Evolutionary conservation across 352 stramenopile species (phyloP).

Genomic region (Peronospora destructor): DNA sequence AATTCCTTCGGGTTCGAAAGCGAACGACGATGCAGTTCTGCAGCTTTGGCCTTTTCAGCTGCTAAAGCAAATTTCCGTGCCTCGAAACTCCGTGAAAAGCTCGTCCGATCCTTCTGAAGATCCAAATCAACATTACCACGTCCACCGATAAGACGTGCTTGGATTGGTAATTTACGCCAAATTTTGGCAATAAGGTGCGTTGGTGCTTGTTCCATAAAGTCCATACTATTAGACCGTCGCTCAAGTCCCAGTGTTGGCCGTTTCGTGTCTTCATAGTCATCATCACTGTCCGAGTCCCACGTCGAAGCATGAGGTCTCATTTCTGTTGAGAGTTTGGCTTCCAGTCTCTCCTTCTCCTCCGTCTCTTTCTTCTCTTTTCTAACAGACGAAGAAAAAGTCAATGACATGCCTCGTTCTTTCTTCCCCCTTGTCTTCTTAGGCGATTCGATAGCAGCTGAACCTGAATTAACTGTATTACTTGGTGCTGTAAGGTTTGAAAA

Average conservation of each 20-base stretch:
- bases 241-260: slow-evolving; percentile 51
- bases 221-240: slow-evolving; percentile 62
- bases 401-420: slow-evolving; percentile 37
- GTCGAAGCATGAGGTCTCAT: slow-evolving; percentile 42
- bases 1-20: slow-evolving; percentile 20
- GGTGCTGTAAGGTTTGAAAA: slow-evolving; percentile 12
- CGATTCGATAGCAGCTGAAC: slow-evolving; percentile 8
- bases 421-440: slow-evolving; percentile 29
- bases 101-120: slow-evolving; percentile 54
- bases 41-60: slow-evolving; percentile 30
- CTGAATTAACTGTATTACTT: not conserved
- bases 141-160: slow-evolving; percentile 50
- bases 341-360: slow-evolving; percentile 8
- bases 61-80: slow-evolving; percentile 36
- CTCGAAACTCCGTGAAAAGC: slow-evolving; percentile 51
- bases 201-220: slow-evolving; percentile 71
- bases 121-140: slow-evolving; percentile 49
- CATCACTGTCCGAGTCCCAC: slow-evolving; percentile 66
- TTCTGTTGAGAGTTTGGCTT: slow-evolving; percentile 14
- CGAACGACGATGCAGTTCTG: slow-evolving; percentile 21
- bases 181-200: slow-evolving; percentile 74
- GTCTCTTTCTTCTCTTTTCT: slow-evolving; percentile 32
- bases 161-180: slow-evolving; percentile 72
- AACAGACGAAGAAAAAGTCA: slow-evolving; percentile 37
- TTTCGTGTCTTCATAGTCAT: slow-evolving; percentile 62